phyloP scores from a whole-genome alignment of 2,329 filamentous ascomycete genomes.

The Cladosporium sp. region DNA sequence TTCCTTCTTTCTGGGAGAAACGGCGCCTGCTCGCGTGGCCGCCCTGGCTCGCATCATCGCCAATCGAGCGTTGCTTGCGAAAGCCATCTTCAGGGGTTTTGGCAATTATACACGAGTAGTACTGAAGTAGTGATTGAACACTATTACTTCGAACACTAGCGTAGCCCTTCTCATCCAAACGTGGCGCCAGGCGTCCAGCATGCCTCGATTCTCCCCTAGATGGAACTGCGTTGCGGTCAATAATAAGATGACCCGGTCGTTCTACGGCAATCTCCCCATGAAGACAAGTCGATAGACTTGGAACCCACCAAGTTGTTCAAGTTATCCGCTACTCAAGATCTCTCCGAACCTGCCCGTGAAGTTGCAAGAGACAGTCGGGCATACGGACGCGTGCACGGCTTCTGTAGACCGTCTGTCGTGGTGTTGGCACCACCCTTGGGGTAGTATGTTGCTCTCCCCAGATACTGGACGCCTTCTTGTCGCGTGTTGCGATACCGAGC shows the following conservation, averaged over 20 bases:
- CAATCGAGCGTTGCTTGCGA: slow-evolving; percentile 2
- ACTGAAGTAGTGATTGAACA: not conserved
- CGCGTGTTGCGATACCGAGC: slow-evolving; percentile 6
- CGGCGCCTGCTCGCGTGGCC: slow-evolving; percentile 16
- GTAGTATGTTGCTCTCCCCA: not conserved
- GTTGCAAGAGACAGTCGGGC: not conserved
- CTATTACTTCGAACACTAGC: not conserved
- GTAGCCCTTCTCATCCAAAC: not conserved
- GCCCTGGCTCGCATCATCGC: slow-evolving; percentile 9
- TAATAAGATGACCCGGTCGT: slow-evolving; percentile 3
- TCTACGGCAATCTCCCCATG: slow-evolving; percentile 5
- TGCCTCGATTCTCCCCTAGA: not conserved
- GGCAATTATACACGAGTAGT: not conserved
- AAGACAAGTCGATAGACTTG: not conserved
- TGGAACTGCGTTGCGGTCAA: not conserved
- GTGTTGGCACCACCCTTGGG: not conserved
- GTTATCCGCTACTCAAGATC: not conserved
- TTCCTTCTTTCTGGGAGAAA: slow-evolving; percentile 6
- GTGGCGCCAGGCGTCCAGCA: slow-evolving; percentile 10
- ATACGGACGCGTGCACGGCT: not conserved
- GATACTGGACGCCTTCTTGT: not conserved
- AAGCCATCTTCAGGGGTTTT: slow-evolving; percentile 8
- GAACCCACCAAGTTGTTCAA: slow-evolving; percentile 9
- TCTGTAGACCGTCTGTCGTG: not conserved
- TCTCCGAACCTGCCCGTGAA: slow-evolving; percentile 1